Evolutionary conservation across 192 early-diverging fungal species (phyloP), one percentile per base, ranked within the genome.

Genomic region (Haplosporangium gracile): DNA sequence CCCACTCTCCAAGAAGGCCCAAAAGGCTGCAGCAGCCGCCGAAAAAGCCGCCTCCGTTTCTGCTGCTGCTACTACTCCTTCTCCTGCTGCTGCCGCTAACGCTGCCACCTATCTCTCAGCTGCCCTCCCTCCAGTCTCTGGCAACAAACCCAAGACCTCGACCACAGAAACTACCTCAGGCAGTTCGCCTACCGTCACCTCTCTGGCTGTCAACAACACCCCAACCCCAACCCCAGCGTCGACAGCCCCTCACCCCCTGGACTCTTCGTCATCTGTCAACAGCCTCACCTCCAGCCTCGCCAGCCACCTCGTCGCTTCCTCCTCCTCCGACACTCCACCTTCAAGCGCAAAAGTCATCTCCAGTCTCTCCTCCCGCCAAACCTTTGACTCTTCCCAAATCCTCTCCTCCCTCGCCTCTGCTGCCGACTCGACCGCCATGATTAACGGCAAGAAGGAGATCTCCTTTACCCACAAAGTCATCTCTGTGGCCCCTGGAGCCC

Each of bases 391-490:
- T 22, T 75, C 80, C 22, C 65, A n/a, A n/a, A 39, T 45, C 10
- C 55, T 74, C 39, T 43, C 72, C 9, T 55, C 76, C 43, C 42
- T 81, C 49, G 24, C 34, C 29, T 16, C n/a, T 38, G 26, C 47
- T 4, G 26, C 78, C 53, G 32, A 39, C 24, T 9, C 42, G 60
- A 39, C 65, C 45, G n/a, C 55, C 0, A 0, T 10, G 68, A 74
- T 20, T 55, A 55, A 40, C 60, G 11, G 26, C 29, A 51, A 53
- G 60, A 34, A 68, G 15, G 4, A 38, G 26, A 42, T 38, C 20
- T 43, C 78, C 2, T 86, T 86, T 43, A 34, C 43, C 20, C 84
- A 86, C 72, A 86, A 81, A n/a, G 49, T 86, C 1, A 80, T 86
- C 60, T 78, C 79, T 0, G 10, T 86, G 0, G 69, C 84, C 2